Evolutionary conservation across 2,329 filamentous ascomycete genomes (phyloP).

Genomic region (Penicillium paneum): DNA sequence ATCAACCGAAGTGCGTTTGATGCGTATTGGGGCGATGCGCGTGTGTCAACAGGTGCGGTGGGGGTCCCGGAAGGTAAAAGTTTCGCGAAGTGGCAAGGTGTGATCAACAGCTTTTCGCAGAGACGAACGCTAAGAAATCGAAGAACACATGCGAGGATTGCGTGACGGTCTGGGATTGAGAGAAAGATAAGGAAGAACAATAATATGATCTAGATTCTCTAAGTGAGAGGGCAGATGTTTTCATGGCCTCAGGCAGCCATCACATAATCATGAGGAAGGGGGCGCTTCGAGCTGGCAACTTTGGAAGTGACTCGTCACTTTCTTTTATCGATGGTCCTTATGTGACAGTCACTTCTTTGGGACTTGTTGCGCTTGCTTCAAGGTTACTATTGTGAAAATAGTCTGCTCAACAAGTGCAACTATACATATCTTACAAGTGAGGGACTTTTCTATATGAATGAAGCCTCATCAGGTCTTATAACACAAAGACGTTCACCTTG

Average conservation of each 20-base stretch:
- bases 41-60: constrained; percentile 16
- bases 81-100: constrained; percentile 10
- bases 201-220: background rate
- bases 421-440: background rate
- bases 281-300: background rate
- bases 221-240: constrained; percentile 1
- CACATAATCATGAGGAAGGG: constrained; percentile 6
- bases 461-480: background rate
- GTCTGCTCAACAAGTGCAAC: background rate
- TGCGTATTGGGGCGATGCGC: constrained; percentile 15
- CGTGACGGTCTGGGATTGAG: background rate
- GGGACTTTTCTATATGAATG: background rate
- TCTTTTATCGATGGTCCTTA: background rate
- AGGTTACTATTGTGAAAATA: background rate
- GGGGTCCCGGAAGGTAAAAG: constrained; percentile 14
- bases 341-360: background rate
- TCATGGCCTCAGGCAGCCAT: background rate
- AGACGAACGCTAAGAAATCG: background rate
- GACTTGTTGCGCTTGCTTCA: background rate
- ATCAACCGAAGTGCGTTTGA: constrained; percentile 9
- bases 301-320: background rate
- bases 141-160: background rate
- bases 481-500: no score
- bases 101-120: background rate
- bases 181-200: background rate